Conservation (phyloP, 768 basidiomycete genomes). For the Pleurotus citrinopileatus region DNA sequence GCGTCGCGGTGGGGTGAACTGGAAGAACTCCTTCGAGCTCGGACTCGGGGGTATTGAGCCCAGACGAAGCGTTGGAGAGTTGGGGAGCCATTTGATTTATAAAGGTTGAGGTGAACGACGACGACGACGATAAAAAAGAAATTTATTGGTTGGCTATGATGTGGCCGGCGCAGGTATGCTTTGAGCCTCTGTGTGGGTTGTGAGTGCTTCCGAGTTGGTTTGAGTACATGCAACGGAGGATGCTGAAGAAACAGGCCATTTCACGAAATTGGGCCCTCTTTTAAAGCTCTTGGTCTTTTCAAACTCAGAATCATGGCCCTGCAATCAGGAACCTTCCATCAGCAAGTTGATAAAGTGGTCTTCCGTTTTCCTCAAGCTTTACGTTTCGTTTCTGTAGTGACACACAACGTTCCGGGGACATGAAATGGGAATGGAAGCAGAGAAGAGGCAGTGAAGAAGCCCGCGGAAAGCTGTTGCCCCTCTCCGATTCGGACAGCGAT, state of each 20-base stretch:
- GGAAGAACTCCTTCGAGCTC: slow-evolving; percentile 66
- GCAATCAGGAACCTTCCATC: not conserved
- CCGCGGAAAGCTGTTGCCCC: too few species aligned
- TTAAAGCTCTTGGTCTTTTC: not conserved
- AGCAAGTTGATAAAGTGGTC: too few species aligned
- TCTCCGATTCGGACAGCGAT: too few species aligned
- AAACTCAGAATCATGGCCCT: not conserved
- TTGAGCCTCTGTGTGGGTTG: slow-evolving; percentile 84
- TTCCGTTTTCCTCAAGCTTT: too few species aligned
- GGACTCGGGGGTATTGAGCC: slow-evolving; percentile 70
- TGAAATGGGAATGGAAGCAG: too few species aligned
- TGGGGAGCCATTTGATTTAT: slow-evolving; percentile 46
- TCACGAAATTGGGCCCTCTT: not conserved
- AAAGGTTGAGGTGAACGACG: slow-evolving; percentile 25
- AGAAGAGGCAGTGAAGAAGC: too few species aligned
- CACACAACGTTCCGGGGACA: too few species aligned
- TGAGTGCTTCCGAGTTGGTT: slow-evolving; percentile 90
- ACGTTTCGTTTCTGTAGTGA: too few species aligned
- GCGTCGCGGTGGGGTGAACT: slow-evolving; percentile 83
- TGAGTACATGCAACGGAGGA: slow-evolving; percentile 84
- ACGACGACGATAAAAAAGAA: slow-evolving; percentile 19
- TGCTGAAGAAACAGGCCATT: too few species aligned
- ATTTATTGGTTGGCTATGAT: slow-evolving; percentile 45
- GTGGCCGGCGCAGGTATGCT: slow-evolving; percentile 76
- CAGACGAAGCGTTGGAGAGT: slow-evolving; percentile 49